phyloP scores from a whole-genome alignment of 108 stramenopile species.

The Fistulifera pelliculosa region DNA sequence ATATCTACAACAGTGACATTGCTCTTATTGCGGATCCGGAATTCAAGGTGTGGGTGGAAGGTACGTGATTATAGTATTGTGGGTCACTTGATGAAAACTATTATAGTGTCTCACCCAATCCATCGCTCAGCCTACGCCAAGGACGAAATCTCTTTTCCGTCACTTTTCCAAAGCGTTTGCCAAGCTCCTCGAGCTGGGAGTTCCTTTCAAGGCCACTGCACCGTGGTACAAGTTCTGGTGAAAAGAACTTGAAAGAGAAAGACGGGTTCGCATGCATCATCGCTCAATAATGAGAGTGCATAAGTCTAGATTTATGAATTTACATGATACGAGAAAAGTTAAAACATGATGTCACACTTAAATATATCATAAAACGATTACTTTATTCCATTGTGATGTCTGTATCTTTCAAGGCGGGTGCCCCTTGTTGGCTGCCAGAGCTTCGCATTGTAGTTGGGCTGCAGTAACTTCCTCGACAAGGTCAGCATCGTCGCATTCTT shows the following conservation, averaged over 20 bases:
- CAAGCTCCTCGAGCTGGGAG: conserved; percentile 75
- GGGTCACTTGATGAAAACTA: no score
- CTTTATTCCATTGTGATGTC: background rate
- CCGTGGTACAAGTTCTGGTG: conserved; percentile 82
- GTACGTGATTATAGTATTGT: no score
- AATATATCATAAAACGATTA: background rate
- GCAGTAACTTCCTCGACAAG: conserved; percentile 42
- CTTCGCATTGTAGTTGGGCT: conserved; percentile 15
- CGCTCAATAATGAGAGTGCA: no score
- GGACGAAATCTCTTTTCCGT: conserved; percentile 86
- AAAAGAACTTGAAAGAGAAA: background rate
- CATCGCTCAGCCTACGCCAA: conserved; percentile 83
- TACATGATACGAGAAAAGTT: background rate
- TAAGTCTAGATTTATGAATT: no score
- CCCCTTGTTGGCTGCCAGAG: conserved; percentile 6
- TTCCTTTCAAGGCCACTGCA: conserved; percentile 46
- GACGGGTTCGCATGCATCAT: no score
- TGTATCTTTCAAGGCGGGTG: no score
- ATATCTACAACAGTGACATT: conserved; percentile 79
- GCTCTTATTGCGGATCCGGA: conserved; percentile 76
- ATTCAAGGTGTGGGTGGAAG: conserved; percentile 75
- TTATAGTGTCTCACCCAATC: no score
- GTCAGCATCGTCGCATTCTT: conserved; percentile 40
- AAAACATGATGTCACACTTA: background rate
- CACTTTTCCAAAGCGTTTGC: conserved; percentile 79